phyloP scores from a whole-genome alignment of 495 filamentous ascomycete genomes.

The Penicillium chermesinum region DNA sequence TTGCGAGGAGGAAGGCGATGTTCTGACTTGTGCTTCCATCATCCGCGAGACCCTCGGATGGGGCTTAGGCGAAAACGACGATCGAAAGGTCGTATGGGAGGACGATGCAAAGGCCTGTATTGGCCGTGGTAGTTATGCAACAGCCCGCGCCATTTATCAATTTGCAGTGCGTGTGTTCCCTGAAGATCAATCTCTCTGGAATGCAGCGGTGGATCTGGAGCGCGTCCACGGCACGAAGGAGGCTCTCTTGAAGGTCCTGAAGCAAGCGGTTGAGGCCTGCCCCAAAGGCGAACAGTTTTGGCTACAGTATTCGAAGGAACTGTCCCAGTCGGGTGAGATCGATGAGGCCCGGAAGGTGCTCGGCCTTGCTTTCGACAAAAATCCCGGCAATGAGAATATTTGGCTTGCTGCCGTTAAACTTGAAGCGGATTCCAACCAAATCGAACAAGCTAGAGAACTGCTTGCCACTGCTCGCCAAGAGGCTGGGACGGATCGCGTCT shows the following conservation, averaged over 20 bases:
- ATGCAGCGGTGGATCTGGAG: conserved; percentile 86
- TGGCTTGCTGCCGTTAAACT: conserved; percentile 94
- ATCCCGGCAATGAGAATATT: conserved; percentile 93
- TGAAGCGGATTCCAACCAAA: conserved; percentile 79
- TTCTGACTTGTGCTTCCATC: conserved; percentile 80
- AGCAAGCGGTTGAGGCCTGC: conserved; percentile 90
- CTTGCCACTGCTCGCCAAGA: conserved; percentile 75
- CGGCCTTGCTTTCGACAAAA: conserved; percentile 82
- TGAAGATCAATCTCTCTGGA: conserved; percentile 77
- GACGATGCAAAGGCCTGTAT: conserved; percentile 82
- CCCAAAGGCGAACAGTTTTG: conserved; percentile 86
- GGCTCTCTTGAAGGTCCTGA: conserved; percentile 73
- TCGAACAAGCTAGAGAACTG: conserved; percentile 73
- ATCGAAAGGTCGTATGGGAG: conserved; percentile 91
- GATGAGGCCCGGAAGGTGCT: conserved; percentile 81
- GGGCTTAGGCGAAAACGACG: conserved; percentile 92
- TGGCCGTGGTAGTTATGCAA: conserved; percentile 74
- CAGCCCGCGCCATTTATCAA: conserved; percentile 86
- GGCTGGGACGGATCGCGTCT: conserved; percentile 91
- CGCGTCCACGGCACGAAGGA: conserved; percentile 84
- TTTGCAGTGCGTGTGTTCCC: conserved; percentile 86
- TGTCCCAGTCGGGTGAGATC: conserved; percentile 79
- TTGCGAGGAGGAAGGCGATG: conserved; percentile 87
- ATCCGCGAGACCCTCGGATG: conserved; percentile 91
- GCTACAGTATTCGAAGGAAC: conserved; percentile 93